These are phyloP conservation scores for Fusarium brachygibbosum DNA, from an alignment of 2,329 filamentous ascomycete species.

Conservation along the genomic window DNA sequence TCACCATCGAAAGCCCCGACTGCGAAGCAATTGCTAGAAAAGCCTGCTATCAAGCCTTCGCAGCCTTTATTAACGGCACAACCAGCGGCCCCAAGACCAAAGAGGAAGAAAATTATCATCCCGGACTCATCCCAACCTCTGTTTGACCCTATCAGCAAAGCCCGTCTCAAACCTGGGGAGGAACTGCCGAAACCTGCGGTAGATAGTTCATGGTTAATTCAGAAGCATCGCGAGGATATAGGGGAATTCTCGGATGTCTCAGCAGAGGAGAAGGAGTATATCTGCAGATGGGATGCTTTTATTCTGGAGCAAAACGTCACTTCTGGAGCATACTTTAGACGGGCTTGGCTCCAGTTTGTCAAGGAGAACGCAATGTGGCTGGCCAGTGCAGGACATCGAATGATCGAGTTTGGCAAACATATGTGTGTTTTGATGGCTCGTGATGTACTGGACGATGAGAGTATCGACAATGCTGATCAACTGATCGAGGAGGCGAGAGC, in stretches of 20 bases:
- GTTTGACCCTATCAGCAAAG: slow-evolving; percentile 70
- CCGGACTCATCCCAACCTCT: slow-evolving; percentile 66
- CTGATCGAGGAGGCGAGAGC: slow-evolving; percentile 60
- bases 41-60: slow-evolving; percentile 35
- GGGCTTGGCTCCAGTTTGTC: slow-evolving; percentile 66
- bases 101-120: slow-evolving; percentile 56
- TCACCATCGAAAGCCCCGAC: slow-evolving; percentile 43
- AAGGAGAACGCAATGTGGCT: slow-evolving; percentile 66
- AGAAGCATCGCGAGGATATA: slow-evolving; percentile 71
- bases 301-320: slow-evolving; percentile 65
- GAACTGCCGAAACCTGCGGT: slow-evolving; percentile 60
- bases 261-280: slow-evolving; percentile 68
- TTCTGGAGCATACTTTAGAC: slow-evolving; percentile 65
- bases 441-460: slow-evolving; percentile 61
- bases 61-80: slow-evolving; percentile 18
- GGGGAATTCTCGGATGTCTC: slow-evolving; percentile 70
- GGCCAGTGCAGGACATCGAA: slow-evolving; percentile 61
- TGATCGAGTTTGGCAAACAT: slow-evolving; percentile 69
- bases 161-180: slow-evolving; percentile 63
- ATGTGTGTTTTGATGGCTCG: slow-evolving; percentile 64
- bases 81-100: slow-evolving; percentile 18
- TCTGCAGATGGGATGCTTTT: slow-evolving; percentile 70
- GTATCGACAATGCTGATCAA: slow-evolving; percentile 58
- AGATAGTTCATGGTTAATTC: slow-evolving; percentile 68
- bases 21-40: slow-evolving; percentile 46